phyloP scores from a whole-genome alignment of 805 yeast genomes.

The Wickerhamomyces rabaulensis region DNA sequence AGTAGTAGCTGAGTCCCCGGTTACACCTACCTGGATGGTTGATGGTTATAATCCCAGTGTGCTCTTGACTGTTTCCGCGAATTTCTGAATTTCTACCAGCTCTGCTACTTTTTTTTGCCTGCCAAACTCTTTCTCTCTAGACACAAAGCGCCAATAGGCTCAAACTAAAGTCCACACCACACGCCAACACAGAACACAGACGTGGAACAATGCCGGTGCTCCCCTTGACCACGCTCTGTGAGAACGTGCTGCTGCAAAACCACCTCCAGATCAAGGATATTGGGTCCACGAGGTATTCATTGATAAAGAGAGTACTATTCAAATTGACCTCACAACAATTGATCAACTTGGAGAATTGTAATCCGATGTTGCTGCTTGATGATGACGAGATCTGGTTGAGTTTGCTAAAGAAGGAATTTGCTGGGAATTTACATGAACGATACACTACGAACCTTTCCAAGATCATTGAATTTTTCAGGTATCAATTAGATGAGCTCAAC shows the following conservation, averaged over 20 bases:
- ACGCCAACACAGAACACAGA: no score
- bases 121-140: no score
- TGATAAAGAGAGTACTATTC: constrained; percentile 25
- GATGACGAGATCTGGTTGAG: constrained; percentile 33
- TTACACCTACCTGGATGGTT: no score
- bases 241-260: constrained; percentile 16
- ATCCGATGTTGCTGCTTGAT: constrained; percentile 30
- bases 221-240: constrained; percentile 20
- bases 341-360: constrained; percentile 25
- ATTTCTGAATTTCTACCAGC: no score
- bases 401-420: constrained; percentile 28
- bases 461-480: constrained; percentile 15
- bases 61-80: no score
- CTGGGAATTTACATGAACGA: constrained; percentile 27
- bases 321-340: constrained; percentile 28
- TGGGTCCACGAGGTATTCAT: constrained; percentile 27
- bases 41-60: no score
- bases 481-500: constrained; percentile 14
- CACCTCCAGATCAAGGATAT: constrained; percentile 21
- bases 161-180: no score
- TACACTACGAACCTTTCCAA: constrained; percentile 21
- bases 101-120: no score
- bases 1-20: no score
- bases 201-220: constrained; percentile 10
- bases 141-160: no score